Evolutionary conservation across 225 moss, liverwort and hornwort species (phyloP).

Genomic region (Bryum argenteum): DNA sequence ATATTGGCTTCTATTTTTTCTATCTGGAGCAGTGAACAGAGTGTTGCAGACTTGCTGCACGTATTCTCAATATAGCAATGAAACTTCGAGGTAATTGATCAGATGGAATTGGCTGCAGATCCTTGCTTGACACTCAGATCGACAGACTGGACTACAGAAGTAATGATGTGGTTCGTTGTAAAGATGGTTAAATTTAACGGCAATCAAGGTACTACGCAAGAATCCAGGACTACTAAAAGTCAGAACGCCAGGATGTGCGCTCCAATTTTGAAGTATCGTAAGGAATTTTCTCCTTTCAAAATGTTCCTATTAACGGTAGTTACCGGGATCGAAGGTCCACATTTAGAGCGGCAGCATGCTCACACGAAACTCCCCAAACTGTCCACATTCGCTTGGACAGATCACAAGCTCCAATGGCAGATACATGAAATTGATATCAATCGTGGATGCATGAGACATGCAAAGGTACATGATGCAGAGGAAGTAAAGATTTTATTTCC

Average conservation of each 20-base stretch:
- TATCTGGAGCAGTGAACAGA: too few species aligned
- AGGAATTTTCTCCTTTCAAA: conserved; percentile 7
- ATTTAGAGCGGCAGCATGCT: not conserved
- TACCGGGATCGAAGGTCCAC: conserved; percentile 14
- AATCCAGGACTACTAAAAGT: not conserved
- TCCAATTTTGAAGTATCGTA: conserved; percentile 19
- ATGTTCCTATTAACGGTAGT: conserved; percentile 18
- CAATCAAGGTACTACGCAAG: conserved; percentile 2
- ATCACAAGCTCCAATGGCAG: too few species aligned
- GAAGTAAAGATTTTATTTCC: conserved; percentile 22
- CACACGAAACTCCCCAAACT: too few species aligned
- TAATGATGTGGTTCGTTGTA: not conserved
- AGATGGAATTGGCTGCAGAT: too few species aligned
- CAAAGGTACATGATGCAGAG: not conserved
- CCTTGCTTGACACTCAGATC: not conserved
- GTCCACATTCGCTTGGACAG: too few species aligned
- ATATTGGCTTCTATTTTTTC: too few species aligned
- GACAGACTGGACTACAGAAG: conserved; percentile 18
- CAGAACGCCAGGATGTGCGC: conserved; percentile 13
- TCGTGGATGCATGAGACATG: too few species aligned
- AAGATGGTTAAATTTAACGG: conserved; percentile 19
- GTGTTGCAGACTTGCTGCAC: too few species aligned
- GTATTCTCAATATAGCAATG: too few species aligned
- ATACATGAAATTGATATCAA: too few species aligned
- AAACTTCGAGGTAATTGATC: too few species aligned